Evolutionary conservation across 805 yeast genomes (phyloP).

Genomic region (Metschnikowia reukaufii): DNA sequence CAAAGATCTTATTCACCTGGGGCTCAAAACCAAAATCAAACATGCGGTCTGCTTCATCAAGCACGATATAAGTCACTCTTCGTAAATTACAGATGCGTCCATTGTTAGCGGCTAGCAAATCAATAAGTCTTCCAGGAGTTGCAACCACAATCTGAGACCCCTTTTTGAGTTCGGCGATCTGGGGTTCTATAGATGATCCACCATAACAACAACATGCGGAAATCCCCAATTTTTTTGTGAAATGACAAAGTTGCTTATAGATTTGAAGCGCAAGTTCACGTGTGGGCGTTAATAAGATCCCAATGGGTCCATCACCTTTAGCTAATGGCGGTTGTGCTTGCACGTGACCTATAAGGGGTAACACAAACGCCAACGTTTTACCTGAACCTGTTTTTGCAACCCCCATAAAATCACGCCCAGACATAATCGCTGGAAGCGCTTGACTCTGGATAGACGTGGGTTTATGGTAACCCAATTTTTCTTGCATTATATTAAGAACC

Average conservation of each 20-base stretch:
- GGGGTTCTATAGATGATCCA: slow-evolving; percentile 79
- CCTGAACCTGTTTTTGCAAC: slow-evolving; percentile 98
- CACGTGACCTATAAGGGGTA: slow-evolving; percentile 84
- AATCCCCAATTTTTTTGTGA: slow-evolving; percentile 51
- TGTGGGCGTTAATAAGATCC: slow-evolving; percentile 83
- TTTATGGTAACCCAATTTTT: slow-evolving; percentile 48
- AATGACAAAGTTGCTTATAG: slow-evolving; percentile 59
- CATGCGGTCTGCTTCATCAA: slow-evolving; percentile 96
- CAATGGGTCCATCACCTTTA: slow-evolving; percentile 71
- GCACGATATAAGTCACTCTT: slow-evolving; percentile 75
- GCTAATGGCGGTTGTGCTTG: slow-evolving; percentile 62
- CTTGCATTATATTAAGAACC: slow-evolving; percentile 51
- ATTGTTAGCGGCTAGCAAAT: slow-evolving; percentile 75
- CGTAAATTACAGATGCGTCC: slow-evolving; percentile 72
- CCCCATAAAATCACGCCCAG: slow-evolving; percentile 87
- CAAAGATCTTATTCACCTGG: slow-evolving; percentile 78
- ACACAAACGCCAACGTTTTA: slow-evolving; percentile 81
- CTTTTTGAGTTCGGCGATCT: slow-evolving; percentile 74
- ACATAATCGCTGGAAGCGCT: slow-evolving; percentile 86
- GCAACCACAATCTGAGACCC: slow-evolving; percentile 84
- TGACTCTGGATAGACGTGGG: slow-evolving; percentile 93
- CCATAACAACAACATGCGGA: slow-evolving; percentile 83
- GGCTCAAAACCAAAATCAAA: slow-evolving; percentile 98
- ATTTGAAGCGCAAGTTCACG: slow-evolving; percentile 90
- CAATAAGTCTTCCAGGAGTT: slow-evolving; percentile 94